Conservation (phyloP, 2,329 filamentous ascomycete species). For the Talaromyces sp. region DNA sequence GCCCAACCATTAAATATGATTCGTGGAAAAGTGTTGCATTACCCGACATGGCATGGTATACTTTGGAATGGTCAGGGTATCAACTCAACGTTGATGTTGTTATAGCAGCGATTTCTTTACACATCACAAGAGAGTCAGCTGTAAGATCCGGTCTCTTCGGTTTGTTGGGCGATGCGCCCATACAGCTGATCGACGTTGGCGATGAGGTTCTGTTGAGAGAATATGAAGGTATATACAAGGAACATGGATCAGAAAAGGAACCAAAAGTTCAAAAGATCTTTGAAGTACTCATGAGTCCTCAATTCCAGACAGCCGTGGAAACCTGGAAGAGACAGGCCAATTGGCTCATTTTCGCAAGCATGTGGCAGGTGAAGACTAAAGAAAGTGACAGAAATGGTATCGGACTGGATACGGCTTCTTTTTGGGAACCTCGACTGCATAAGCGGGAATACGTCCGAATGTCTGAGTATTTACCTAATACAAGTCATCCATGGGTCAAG, state of each 20-base stretch:
- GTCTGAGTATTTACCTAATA: not conserved
- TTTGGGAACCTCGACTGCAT: not conserved
- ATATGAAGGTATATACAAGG: constrained; percentile 5
- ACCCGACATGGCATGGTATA: not conserved
- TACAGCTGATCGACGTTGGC: constrained; percentile 16
- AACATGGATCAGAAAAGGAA: not conserved
- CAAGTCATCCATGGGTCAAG: constrained; percentile 9
- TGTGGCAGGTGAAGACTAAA: not conserved
- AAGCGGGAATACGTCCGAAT: not conserved
- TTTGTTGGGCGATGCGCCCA: constrained; percentile 13
- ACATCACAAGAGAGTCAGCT: not conserved
- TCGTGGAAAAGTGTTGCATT: not conserved
- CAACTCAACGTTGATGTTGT: not conserved
- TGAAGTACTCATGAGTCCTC: not conserved
- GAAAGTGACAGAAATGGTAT: too few relatives aligned
- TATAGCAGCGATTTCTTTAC: constrained; percentile 12
- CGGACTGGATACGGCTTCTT: not conserved
- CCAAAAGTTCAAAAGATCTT: not conserved
- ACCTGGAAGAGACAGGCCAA: not conserved
- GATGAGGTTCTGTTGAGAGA: not conserved
- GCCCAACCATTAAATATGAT: not conserved
- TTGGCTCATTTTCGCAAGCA: not conserved
- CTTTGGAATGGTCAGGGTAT: not conserved
- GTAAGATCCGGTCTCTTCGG: constrained; percentile 12
- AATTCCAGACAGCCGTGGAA: not conserved